phyloP scores from a whole-genome alignment of 176 grass and related monocot species.

The Oryza meridionalis region DNA sequence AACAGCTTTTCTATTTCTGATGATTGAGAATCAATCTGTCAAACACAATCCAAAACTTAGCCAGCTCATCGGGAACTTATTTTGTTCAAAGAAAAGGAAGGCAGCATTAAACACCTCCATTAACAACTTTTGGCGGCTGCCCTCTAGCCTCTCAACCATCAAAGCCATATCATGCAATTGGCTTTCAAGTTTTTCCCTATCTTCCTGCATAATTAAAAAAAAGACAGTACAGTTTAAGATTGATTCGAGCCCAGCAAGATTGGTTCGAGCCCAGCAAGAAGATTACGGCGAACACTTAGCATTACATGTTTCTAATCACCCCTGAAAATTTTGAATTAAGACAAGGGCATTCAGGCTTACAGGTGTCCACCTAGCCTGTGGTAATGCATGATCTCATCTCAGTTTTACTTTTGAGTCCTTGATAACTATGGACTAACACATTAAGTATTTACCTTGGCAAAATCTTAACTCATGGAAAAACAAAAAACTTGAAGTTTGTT shows the following conservation, averaged over 20 bases:
- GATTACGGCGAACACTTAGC: conserved; percentile 15
- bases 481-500: conserved; percentile 28
- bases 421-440: conserved; percentile 17
- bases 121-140: conserved; percentile 89
- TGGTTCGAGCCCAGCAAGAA: conserved; percentile 16
- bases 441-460: neutral
- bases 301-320: conserved; percentile 10
- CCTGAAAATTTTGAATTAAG: neutral
- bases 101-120: conserved; percentile 65
- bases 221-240: conserved; percentile 21
- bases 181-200: conserved; percentile 92
- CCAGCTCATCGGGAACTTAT: neutral
- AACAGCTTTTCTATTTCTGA: conserved; percentile 95
- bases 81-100: conserved; percentile 44
- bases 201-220: conserved; percentile 53
- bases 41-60: conserved; percentile 36
- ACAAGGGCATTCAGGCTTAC: neutral
- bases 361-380: conserved; percentile 11
- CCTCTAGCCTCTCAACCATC: conserved; percentile 94
- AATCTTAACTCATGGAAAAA: conserved; percentile 7
- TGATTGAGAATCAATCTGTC: conserved; percentile 94
- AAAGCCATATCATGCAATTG: conserved; percentile 92
- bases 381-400: neutral
- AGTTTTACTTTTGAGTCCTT: neutral
- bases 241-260: conserved; percentile 7